Conservation (phyloP, 192 early-diverging fungal genomes). For the Mortierella claussenii region DNA sequence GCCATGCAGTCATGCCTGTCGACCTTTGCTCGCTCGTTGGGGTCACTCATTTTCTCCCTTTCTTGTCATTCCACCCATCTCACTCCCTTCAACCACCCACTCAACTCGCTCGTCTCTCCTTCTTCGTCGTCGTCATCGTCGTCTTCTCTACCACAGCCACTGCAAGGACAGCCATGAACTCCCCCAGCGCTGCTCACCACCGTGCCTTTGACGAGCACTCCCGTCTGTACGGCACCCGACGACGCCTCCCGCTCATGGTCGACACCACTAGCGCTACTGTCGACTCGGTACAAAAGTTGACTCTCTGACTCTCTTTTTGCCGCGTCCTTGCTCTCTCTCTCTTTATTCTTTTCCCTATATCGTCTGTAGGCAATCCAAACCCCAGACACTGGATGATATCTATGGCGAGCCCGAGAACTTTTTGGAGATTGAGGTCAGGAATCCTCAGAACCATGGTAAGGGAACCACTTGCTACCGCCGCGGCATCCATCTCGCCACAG, state of each 20-base stretch:
- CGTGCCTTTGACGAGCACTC: constrained; percentile 57
- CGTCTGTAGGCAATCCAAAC: constrained; percentile 59
- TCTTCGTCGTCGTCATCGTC: background rate
- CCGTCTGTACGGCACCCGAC: constrained; percentile 41
- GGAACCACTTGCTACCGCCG: background rate
- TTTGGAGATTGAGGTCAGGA: constrained; percentile 92
- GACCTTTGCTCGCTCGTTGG: too few species aligned
- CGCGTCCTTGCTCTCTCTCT: background rate
- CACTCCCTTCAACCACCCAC: background rate
- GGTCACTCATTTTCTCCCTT: too few species aligned
- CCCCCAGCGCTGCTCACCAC: constrained; percentile 49
- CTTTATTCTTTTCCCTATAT: background rate
- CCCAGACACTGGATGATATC: constrained; percentile 68
- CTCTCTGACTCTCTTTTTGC: background rate
- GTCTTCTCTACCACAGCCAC: background rate
- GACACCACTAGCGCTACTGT: too few species aligned
- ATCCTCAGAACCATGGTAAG: constrained; percentile 86
- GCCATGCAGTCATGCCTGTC: too few species aligned
- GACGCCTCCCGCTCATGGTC: too few species aligned
- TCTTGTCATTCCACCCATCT: background rate
- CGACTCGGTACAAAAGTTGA: too few species aligned
- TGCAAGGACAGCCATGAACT: constrained; percentile 30
- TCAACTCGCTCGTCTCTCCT: too few species aligned
- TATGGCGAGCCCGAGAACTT: constrained; percentile 98
- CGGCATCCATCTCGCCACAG: background rate